phyloP scores from a whole-genome alignment of 441 rosid genomes.

The Gossypium gossypioides region DNA sequence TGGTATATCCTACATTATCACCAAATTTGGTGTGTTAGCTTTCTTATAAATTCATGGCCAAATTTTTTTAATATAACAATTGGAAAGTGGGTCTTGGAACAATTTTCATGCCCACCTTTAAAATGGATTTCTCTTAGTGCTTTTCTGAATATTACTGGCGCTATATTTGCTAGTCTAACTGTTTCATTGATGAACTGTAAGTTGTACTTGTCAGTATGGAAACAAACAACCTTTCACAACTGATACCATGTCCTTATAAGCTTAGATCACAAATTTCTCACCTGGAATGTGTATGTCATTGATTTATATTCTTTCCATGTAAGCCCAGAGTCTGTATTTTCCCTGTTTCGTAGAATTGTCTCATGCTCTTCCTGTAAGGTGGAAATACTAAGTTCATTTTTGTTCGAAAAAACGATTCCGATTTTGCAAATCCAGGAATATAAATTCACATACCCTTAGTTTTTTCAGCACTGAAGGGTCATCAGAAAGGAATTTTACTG shows the following conservation, averaged over 20 bases:
- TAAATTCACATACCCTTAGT: conserved; percentile 45
- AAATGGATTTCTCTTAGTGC: conserved; percentile 54
- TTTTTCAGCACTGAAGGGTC: conserved; percentile 53
- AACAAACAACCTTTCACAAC: background rate
- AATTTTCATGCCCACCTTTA: conserved; percentile 32
- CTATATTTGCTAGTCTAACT: conserved; percentile 85
- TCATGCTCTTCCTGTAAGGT: conserved; percentile 77
- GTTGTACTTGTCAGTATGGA: conserved; percentile 15
- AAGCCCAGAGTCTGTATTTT: conserved; percentile 41
- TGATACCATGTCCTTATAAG: background rate
- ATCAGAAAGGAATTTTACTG: conserved; percentile 63
- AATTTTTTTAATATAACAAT: background rate
- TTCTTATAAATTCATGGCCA: conserved; percentile 6
- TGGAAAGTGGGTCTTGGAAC: background rate
- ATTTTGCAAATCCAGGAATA: background rate
- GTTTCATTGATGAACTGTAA: conserved; percentile 86
- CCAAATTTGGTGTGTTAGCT: conserved; percentile 2
- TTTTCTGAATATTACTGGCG: conserved; percentile 90
- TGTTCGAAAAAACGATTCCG: background rate
- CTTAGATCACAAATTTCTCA: conserved; percentile 17
- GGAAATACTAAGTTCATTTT: conserved; percentile 12
- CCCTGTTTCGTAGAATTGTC: conserved; percentile 47
- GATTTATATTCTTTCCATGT: conserved; percentile 92
- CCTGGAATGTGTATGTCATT: conserved; percentile 92
- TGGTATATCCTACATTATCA: conserved; percentile 56